These are phyloP conservation scores for Penicillium cinerascens DNA, from an alignment of 495 filamentous ascomycete species.

Conservation along the genomic window DNA sequence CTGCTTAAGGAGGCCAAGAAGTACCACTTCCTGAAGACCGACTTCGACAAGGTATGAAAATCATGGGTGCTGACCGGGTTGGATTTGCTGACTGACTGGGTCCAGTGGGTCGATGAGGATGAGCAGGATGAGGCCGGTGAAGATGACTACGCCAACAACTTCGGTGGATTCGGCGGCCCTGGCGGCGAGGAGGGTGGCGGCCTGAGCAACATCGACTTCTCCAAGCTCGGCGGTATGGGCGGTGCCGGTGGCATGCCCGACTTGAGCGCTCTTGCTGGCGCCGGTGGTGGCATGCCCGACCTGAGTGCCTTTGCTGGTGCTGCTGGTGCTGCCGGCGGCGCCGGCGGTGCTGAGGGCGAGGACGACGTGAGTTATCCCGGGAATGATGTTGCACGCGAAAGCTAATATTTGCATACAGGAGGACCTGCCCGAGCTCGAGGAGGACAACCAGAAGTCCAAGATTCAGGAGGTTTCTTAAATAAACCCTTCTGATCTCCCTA, in stretches of 20 bases:
- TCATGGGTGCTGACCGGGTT: background rate
- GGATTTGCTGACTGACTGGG: constrained; percentile 16
- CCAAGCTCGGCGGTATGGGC: constrained; percentile 66
- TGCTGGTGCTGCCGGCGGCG: constrained; percentile 35
- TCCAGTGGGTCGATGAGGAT: constrained; percentile 97
- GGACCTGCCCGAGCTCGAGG: constrained; percentile 61
- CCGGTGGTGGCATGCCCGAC: constrained; percentile 41
- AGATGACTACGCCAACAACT: constrained; percentile 68
- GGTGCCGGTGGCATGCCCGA: constrained; percentile 40
- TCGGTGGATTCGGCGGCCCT: constrained; percentile 65
- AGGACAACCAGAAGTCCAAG: constrained; percentile 48
- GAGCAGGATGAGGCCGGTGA: constrained; percentile 88
- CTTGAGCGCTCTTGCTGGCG: constrained; percentile 46
- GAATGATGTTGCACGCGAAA: constrained; percentile 36
- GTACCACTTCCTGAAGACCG: constrained; percentile 95
- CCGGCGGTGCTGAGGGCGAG: constrained; percentile 56
- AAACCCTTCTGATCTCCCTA: constrained; percentile 2
- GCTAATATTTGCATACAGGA: constrained; percentile 49
- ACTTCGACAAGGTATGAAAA: constrained; percentile 84
- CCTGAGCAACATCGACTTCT: constrained; percentile 72
- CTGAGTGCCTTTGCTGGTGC: constrained; percentile 46
- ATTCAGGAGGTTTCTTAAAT: constrained; percentile 56
- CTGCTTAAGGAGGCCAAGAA: constrained; percentile 86
- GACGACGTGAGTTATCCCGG: constrained; percentile 46
- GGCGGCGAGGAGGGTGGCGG: constrained; percentile 46